A percentile compares a stretch with the other conserved stretches of the same genome.
Evolutionary conservation across 2,329 filamentous ascomycete genomes (phyloP).

Genomic region (Grosmannia clavigera): DNA sequence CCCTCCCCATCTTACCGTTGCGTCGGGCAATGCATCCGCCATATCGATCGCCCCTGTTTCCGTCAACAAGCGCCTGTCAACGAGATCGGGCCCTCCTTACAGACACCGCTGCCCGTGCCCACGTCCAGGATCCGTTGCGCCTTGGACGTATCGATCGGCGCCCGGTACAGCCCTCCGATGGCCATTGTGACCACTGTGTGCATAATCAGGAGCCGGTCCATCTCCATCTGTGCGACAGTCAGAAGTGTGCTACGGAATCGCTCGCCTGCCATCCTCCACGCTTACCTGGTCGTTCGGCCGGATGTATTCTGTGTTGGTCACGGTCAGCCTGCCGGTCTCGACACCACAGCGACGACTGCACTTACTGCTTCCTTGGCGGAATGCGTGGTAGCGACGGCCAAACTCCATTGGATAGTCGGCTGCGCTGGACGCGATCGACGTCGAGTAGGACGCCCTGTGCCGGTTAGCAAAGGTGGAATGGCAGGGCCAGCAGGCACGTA

Average conservation of each 20-base stretch:
- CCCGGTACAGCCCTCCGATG: conserved; percentile 4
- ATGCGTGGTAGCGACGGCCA: conserved; percentile 25
- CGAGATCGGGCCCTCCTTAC: conserved; percentile 7
- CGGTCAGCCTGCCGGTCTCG: neutral
- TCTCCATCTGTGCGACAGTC: conserved; percentile 9
- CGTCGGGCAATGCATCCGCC: conserved; percentile 6
- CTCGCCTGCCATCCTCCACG: too few species aligned
- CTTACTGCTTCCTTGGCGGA: conserved; percentile 11
- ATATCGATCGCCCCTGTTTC: conserved; percentile 8
- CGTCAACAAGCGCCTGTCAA: neutral
- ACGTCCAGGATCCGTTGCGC: conserved; percentile 8
- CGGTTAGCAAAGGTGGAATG: neutral
- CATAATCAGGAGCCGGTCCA: conserved; percentile 10
- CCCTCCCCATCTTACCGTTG: neutral
- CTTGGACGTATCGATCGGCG: conserved; percentile 5
- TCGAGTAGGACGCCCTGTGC: conserved; percentile 11
- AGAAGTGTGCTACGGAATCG: too few species aligned
- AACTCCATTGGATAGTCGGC: conserved; percentile 20
- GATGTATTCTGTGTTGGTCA: conserved; percentile 15
- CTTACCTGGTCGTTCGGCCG: conserved; percentile 24
- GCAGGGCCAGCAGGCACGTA: neutral
- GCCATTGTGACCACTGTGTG: conserved; percentile 5
- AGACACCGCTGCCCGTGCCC: conserved; percentile 9
- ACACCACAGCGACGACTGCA: neutral
- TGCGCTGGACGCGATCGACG: conserved; percentile 18